Evolutionary conservation across 2,329 filamentous ascomycete species (phyloP), one percentile per base, ranked within the genome.

Genomic region (Metarhizium album): DNA sequence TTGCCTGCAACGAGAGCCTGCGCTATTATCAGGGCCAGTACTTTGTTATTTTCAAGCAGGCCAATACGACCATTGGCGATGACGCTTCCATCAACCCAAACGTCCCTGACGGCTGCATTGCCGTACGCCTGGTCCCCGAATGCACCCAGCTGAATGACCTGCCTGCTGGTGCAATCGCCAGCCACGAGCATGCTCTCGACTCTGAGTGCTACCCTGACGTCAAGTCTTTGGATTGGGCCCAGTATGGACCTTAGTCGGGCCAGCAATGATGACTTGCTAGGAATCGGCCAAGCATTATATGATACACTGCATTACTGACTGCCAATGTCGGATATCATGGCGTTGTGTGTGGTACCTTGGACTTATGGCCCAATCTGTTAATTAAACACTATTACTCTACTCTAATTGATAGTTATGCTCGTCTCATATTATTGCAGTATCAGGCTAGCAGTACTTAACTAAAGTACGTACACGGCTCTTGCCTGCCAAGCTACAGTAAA

Each of bases 1-100:
- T 68, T 14, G 71, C 69, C n/a, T 76, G 74, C 59, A 61, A 66
- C 42, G 64, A 65, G 23, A 56, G 53, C 1, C 54, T 72, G 2
- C 57, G 61, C 0, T 75, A 72, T 60, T 73, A 72, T 55, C 47
- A 57, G n/a, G 55, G 58, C 27, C 50, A 51, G 18, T 57, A 66
- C 45, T 67, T 67, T 47, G 60, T 66, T 47, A 58, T 67, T 24
- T 54, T 74, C 43, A 65, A 68, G 54, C 67, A 65, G 42, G 59
- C 61, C 8, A 63, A 65, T 52, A 50, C 45, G 35, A 54, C 53
- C 9, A 50, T 59, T 22, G 47, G 55, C 54, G 45, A 50, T 23
- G 42, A 55, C 47, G 58, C 58, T 18, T 37, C 56, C 4, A 47
- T 53, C 47, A 53, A 55, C 38, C 29, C 52, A 52, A 47, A 56